These are phyloP conservation scores for Drechslerella dactyloides DNA, from an alignment of 2,329 filamentous ascomycete species.

Conservation along the genomic window DNA sequence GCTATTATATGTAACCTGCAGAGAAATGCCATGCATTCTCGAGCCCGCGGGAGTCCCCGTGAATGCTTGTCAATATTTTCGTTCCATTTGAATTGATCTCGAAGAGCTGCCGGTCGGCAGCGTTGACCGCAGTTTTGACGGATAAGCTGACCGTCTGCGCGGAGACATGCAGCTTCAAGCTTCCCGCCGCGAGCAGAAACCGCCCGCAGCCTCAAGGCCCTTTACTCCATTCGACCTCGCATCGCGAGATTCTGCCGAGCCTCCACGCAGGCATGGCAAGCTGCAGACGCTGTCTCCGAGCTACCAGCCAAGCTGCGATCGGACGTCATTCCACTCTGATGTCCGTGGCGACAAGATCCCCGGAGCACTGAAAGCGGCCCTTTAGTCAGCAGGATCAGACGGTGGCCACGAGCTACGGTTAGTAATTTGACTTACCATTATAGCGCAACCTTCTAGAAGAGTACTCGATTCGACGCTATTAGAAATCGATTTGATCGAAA, in stretches of 20 bases:
- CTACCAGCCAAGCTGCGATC: neutral
- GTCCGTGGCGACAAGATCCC: no score
- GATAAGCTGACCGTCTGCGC: no score
- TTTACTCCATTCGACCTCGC: neutral
- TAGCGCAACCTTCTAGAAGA: conserved; percentile 1
- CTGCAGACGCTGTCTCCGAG: neutral
- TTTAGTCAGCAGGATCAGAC: neutral
- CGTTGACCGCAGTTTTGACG: no score
- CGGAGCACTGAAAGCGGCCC: no score
- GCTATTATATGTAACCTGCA: no score
- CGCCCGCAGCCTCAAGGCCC: neutral
- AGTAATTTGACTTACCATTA: no score
- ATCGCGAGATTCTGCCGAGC: neutral
- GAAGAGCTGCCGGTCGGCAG: no score
- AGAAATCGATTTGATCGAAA: neutral
- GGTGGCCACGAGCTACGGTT: neutral
- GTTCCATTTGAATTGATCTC: no score
- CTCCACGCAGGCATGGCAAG: conserved; percentile 1
- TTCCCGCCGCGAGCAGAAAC: neutral
- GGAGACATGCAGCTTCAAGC: neutral
- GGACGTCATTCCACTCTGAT: neutral
- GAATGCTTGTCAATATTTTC: no score
- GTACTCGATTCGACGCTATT: neutral
- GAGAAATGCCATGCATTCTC: no score
- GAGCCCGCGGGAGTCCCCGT: no score